Evolutionary conservation across 2,329 filamentous ascomycete genomes (phyloP).

Genomic region (Monilinia vaccinii-corymbosi): DNA sequence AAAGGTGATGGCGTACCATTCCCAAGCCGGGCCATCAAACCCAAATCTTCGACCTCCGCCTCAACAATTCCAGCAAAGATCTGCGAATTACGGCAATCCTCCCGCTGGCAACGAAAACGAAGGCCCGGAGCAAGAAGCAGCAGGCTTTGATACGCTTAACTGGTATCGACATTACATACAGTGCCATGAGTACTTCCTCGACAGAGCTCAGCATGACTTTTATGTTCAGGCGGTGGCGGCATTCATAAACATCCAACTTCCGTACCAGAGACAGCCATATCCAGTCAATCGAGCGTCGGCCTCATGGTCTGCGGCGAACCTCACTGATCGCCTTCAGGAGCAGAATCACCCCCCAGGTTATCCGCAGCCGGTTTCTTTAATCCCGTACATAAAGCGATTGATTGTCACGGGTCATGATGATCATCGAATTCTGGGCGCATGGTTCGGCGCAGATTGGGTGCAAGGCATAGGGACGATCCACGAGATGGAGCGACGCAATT

Average conservation of each 20-base stretch:
- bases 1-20: conserved; percentile 9
- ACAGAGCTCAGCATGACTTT: conserved; percentile 76
- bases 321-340: conserved; percentile 25
- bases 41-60: conserved; percentile 1
- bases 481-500: conserved; percentile 86
- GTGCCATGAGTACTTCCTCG: conserved; percentile 84
- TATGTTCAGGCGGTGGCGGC: conserved; percentile 82
- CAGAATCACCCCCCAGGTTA: conserved; percentile 14
- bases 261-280: conserved; percentile 59
- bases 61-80: conserved; percentile 1
- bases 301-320: conserved; percentile 30
- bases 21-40: conserved; percentile 9
- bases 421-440: conserved; percentile 78
- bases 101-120: neutral
- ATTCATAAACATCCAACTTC: conserved; percentile 84
- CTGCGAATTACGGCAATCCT: neutral
- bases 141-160: conserved; percentile 67
- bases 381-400: conserved; percentile 83
- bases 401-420: conserved; percentile 88
- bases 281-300: conserved; percentile 35
- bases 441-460: conserved; percentile 92
- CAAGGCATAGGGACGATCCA: conserved; percentile 73
- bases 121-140: neutral
- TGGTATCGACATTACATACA: conserved; percentile 90
- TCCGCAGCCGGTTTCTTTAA: conserved; percentile 50